Evolutionary conservation across 768 basidiomycete species (phyloP).

Genomic region (Boletellus ananiceps): DNA sequence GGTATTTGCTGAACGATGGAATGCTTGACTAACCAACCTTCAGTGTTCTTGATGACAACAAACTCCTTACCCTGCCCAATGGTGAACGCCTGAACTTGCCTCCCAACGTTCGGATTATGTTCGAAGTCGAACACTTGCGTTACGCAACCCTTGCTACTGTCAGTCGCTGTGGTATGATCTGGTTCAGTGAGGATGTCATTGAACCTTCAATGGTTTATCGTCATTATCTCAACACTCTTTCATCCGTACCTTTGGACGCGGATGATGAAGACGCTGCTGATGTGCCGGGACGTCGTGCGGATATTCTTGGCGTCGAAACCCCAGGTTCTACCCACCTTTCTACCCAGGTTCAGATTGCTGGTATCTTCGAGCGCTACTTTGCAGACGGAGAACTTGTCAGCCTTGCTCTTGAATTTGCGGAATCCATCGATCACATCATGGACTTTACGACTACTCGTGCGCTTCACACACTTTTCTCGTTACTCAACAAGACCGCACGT

Average conservation of each 20-base stretch:
- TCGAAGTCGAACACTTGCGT: slow-evolving; percentile 96
- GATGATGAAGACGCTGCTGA: slow-evolving; percentile 81
- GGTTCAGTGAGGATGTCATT: slow-evolving; percentile 98
- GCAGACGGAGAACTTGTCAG: slow-evolving; percentile 76
- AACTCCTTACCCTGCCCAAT: slow-evolving; percentile 92
- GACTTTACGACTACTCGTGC: slow-evolving; percentile 92
- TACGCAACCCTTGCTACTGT: slow-evolving; percentile 98
- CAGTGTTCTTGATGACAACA: slow-evolving; percentile 99
- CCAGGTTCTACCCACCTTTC: slow-evolving; percentile 56
- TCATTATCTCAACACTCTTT: slow-evolving; percentile 78
- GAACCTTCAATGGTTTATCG: slow-evolving; percentile 88
- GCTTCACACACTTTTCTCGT: slow-evolving; percentile 92
- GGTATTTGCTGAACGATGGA: neutral
- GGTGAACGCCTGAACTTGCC: slow-evolving; percentile 97
- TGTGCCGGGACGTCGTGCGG: slow-evolving; percentile 55
- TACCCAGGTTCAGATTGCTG: slow-evolving; percentile 72
- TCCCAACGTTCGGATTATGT: slow-evolving; percentile 97
- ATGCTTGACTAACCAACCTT: slow-evolving; percentile 1
- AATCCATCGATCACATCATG: slow-evolving; percentile 96
- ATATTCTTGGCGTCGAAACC: slow-evolving; percentile 41
- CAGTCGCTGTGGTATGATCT: slow-evolving; percentile 99
- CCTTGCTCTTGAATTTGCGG: slow-evolving; percentile 73
- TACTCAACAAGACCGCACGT: slow-evolving; percentile 92
- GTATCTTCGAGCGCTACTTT: slow-evolving; percentile 79
- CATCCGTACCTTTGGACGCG: slow-evolving; percentile 72